Base-by-base conservation (phyloP, 805 yeast species). In the Diddensiella santjacobensis region DNA sequence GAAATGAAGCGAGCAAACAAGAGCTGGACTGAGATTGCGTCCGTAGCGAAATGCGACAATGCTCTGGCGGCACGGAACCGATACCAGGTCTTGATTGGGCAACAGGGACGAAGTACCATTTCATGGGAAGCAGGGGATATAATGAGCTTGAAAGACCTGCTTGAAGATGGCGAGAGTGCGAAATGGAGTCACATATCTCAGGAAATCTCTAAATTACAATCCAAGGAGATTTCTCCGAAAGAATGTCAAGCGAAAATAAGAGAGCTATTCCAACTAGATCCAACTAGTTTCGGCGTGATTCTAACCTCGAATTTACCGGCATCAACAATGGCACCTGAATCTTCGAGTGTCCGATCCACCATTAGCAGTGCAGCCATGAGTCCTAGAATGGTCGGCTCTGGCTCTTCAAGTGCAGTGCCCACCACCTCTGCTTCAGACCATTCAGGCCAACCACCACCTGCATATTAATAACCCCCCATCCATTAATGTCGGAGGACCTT, bases 41-140 rank as follows among this genome's bases (percentile, higher is more conserved):
- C 79, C 46, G 66, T 71, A 2, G 76, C 87, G 1, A 73, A 76
- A 3, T 83, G 84, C 23, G 85, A 81, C 5, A 76, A 81, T 37
- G 81, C 78, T 50, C 66, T 84, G 35, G 87, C 91, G 0, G 91
- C 90, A 0, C 67, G 91, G 49, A 84, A 84, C 60, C 67, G 91
- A 50, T 85, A 85, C 58, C 91, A 84, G 64, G 91, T 84, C 3
- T 72, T 84, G 42, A 83, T 85, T 54, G 93, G 93, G 3, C 91
- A 84, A 61, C 91, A 84, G 58, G 91, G 91, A 2, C 84, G 85
- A 29, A 85, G 84, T 10, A 73, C 80, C 1, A 75, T 79, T 20
- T 75, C 78, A 24, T 83, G 88, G 83, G 78, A 76, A 6, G 57
- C 69, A 1, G 78, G 76, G 13, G 88, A 83, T 62, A 73, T 78